Evolutionary conservation across 768 basidiomycete genomes (phyloP), one percentile per base, ranked within the genome.

Genomic region (Podaxis sp.): DNA sequence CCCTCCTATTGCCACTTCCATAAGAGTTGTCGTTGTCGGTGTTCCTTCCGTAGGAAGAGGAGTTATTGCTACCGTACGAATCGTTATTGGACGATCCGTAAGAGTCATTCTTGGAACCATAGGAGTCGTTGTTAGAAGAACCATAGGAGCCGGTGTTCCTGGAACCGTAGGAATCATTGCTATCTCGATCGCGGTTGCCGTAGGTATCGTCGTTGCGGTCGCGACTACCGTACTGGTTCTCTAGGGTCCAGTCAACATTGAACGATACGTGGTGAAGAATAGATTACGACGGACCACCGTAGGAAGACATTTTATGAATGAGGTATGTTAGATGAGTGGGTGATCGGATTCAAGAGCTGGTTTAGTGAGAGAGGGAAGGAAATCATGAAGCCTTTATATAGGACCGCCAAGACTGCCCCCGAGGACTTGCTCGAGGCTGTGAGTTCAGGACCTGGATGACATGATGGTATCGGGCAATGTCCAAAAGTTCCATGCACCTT

Each of bases 11-110:
- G 48, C 48, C 52, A 14, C 50, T 37, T 32, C 59, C 59, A 10
- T 68, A 67, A 14, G 68, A 67, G 61, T 67, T 55, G 57, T 65
- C 50, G 62, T 63, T 56, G 59, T 65, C 53, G 57, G 62, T 65
- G 51, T 58, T 57, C 32, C 60, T 57, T 11, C 58, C 57, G 16
- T 66, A 62, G 51, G 61, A 61, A 32, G 32, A 32, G 32, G 32
- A 9, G 35, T 55, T 50, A 32, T 64, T 61, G 54, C 67, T 47
- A 11, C 46, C 66, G 27, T 66, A 65, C 23, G 59, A 59, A n/a
- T 65, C 60, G 50, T 42, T 57, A 55, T 61, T 56, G 32, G 52
- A 56, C 10, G 60, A 61, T 21, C 42, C 54, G 40, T 61, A 55
- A 10, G 47, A 48, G 23, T 48, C 47, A 23, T 11, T 48, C 21